phyloP scores from a whole-genome alignment of 2,329 filamentous ascomycete species.

The Leptodontidium sp. region DNA sequence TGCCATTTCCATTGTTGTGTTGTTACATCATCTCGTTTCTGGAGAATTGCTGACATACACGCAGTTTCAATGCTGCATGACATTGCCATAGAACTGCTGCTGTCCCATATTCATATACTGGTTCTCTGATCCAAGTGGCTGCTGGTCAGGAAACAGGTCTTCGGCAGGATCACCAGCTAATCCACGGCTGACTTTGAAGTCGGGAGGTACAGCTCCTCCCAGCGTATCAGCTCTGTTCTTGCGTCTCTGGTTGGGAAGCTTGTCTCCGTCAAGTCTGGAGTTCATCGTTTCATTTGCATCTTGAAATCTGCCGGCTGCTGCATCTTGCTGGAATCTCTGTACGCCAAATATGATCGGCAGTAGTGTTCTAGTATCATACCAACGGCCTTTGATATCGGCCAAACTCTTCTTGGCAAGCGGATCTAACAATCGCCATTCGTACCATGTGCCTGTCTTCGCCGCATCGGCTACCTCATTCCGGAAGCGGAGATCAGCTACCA shows the following conservation, averaged over 20 bases:
- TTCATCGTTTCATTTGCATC: conserved; percentile 57
- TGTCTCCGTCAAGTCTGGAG: conserved; percentile 51
- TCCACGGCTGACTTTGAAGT: conserved; percentile 47
- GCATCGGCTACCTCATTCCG: conserved; percentile 57
- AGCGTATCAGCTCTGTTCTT: conserved; percentile 47
- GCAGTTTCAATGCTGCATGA: neutral
- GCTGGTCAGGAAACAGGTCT: conserved; percentile 43
- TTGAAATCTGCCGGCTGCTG: conserved; percentile 47
- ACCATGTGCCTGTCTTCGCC: conserved; percentile 41
- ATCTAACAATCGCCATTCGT: conserved; percentile 46
- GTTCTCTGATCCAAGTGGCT: neutral
- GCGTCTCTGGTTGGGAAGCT: conserved; percentile 41
- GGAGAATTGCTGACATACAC: neutral
- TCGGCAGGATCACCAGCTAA: conserved; percentile 44
- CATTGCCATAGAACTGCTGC: conserved; percentile 16
- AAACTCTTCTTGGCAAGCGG: conserved; percentile 47
- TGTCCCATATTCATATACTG: conserved; percentile 16
- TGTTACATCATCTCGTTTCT: neutral
- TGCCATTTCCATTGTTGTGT: neutral
- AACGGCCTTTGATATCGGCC: conserved; percentile 63
- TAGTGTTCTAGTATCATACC: conserved; percentile 64
- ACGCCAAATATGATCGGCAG: conserved; percentile 50
- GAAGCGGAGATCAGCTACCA: conserved; percentile 49
- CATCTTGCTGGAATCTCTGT: conserved; percentile 47
- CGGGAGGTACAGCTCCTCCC: conserved; percentile 46